phyloP scores from a whole-genome alignment of 768 basidiomycete genomes.

The Mycena metata region DNA sequence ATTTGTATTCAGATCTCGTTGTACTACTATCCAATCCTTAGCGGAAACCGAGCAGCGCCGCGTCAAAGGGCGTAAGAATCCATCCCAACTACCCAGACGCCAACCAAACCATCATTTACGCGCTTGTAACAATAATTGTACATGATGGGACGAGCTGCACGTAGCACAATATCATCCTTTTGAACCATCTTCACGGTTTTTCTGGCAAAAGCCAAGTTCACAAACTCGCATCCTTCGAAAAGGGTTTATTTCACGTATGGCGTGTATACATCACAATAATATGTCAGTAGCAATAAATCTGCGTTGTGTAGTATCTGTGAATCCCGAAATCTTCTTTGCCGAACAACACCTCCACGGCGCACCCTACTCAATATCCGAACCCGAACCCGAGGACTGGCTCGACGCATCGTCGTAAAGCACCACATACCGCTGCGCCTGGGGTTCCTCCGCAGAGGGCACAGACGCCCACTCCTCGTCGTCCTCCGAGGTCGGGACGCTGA shows the following conservation, averaged over 20 bases:
- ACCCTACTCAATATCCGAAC: conserved; percentile 62
- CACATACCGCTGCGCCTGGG: conserved; percentile 71
- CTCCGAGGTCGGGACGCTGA: conserved; percentile 71
- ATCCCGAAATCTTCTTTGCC: neutral
- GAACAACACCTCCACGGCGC: conserved; percentile 23
- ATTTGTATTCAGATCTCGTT: conserved; percentile 13
- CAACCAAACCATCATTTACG: neutral
- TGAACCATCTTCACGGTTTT: neutral
- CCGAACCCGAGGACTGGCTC: conserved; percentile 24
- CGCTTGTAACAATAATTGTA: conserved; percentile 7
- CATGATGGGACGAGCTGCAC: neutral
- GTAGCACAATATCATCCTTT: conserved; percentile 1
- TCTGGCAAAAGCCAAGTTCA: no score
- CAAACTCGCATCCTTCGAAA: conserved; percentile 31
- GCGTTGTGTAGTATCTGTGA: conserved; percentile 11
- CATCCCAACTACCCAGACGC: conserved; percentile 1
- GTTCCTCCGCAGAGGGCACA: conserved; percentile 42
- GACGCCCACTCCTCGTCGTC: conserved; percentile 66
- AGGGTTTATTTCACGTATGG: conserved; percentile 39
- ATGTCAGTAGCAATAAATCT: conserved; percentile 25
- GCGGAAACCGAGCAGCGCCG: conserved; percentile 25
- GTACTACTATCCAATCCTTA: conserved; percentile 1
- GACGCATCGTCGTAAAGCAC: conserved; percentile 78
- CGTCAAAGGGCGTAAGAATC: neutral
- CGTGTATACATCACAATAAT: conserved; percentile 34